Evolutionary conservation across 2,329 filamentous ascomycete species (phyloP).

Genomic region (Onygenales sp.): DNA sequence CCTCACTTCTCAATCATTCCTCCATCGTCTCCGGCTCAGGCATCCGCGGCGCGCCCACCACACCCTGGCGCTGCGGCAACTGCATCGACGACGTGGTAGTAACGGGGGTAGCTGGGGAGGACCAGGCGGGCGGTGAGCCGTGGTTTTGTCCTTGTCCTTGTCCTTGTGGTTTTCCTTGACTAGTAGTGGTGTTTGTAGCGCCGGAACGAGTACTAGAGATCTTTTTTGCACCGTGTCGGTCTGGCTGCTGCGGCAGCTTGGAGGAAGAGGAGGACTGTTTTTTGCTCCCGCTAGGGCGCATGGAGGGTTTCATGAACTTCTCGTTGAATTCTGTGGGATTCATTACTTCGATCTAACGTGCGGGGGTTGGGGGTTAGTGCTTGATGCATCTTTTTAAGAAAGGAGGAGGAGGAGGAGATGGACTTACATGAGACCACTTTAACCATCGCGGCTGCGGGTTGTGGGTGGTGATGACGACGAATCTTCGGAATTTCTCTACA

Average conservation of each 20-base stretch:
- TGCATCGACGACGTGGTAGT: too few relatives aligned
- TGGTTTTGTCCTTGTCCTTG: too few relatives aligned
- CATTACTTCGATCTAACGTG: conserved; percentile 10
- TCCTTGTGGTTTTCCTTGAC: too few relatives aligned
- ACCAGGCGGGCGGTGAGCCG: too few relatives aligned
- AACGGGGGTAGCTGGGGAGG: too few relatives aligned
- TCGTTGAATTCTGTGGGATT: conserved; percentile 10
- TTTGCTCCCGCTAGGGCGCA: neutral
- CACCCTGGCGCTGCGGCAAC: too few relatives aligned
- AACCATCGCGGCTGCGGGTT: conserved; percentile 19
- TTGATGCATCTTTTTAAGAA: neutral
- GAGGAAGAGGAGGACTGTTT: neutral
- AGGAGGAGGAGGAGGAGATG: neutral
- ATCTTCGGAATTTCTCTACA: conserved; percentile 22
- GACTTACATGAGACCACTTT: conserved; percentile 21
- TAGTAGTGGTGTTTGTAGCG: too few relatives aligned
- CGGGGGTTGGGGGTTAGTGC: neutral
- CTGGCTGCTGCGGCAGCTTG: neutral
- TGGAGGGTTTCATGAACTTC: neutral
- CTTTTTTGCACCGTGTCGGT: too few relatives aligned
- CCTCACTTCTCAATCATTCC: too few relatives aligned
- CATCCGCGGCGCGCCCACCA: too few relatives aligned
- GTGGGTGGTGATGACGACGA: conserved; percentile 19
- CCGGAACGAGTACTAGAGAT: neutral
- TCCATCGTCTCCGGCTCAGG: too few relatives aligned